Conservation (phyloP, 306 rosid genomes). For the Pueraria montana region DNA sequence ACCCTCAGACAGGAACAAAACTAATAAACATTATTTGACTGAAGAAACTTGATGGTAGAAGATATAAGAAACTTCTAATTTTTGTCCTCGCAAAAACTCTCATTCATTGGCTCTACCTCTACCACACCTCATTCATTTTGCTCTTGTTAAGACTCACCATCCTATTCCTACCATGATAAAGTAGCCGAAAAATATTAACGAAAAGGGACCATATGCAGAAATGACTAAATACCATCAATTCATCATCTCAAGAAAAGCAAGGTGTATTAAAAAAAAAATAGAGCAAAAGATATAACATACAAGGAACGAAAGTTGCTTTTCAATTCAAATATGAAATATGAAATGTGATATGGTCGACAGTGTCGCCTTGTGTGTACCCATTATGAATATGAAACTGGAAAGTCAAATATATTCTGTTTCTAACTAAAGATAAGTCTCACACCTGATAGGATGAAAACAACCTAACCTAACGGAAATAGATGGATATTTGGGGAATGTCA, state of each 20-base stretch:
- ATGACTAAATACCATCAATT: not conserved
- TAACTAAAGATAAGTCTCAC: conserved; percentile 47
- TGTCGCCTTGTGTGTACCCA: conserved; percentile 40
- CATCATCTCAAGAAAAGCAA: conserved; percentile 32
- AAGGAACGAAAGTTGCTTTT: conserved; percentile 35
- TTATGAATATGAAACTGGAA: conserved; percentile 30
- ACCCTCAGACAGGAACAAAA: too few species aligned
- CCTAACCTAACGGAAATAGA: conserved; percentile 79
- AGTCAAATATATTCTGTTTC: conserved; percentile 46
- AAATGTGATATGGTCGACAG: conserved; percentile 34
- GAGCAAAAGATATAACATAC: conserved; percentile 35
- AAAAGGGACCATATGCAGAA: not conserved
- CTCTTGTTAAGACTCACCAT: too few species aligned
- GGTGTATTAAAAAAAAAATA: not conserved
- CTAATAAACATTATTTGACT: too few species aligned
- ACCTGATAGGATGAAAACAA: conserved; percentile 44
- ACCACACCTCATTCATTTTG: too few species aligned
- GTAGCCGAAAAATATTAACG: not conserved
- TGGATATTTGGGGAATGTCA: conserved; percentile 87
- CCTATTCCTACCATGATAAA: not conserved
- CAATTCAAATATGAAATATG: conserved; percentile 44
- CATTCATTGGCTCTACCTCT: not conserved
- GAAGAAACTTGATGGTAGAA: not conserved
- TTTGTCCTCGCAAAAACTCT: not conserved
- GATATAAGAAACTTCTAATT: not conserved